These are phyloP conservation scores for Stagonosporopsis tanaceti DNA, from an alignment of 2,329 filamentous ascomycete species.

Conservation along the genomic window DNA sequence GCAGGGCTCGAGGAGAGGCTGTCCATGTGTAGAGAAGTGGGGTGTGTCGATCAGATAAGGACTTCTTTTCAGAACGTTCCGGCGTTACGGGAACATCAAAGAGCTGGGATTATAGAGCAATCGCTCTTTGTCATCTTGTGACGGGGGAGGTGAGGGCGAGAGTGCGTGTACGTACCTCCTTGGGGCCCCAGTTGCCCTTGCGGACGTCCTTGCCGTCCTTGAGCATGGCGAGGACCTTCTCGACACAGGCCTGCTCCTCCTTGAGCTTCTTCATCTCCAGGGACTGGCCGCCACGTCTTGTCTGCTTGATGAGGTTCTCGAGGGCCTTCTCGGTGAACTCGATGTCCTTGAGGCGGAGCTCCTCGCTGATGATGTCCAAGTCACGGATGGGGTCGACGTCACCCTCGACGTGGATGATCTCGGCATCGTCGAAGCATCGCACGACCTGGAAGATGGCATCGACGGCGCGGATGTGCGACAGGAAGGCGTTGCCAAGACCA, in stretches of 20 bases:
- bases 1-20: constrained; percentile 23
- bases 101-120: constrained; percentile 99
- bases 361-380: constrained; percentile 95
- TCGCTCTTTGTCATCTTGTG: constrained; percentile 98
- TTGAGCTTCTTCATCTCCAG: constrained; percentile 98
- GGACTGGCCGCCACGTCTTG: constrained; percentile 89
- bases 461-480: constrained; percentile 97
- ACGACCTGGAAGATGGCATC: constrained; percentile 98
- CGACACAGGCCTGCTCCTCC: constrained; percentile 91
- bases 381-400: constrained; percentile 96
- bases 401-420: constrained; percentile 99
- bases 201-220: constrained; percentile 92
- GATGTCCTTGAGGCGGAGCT: constrained; percentile 96
- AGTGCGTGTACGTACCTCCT: constrained; percentile 77
- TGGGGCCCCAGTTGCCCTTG: constrained; percentile 86
- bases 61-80: constrained; percentile 89
- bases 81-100: constrained; percentile 86
- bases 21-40: constrained; percentile 11
- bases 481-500: constrained; percentile 95
- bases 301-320: constrained; percentile 93
- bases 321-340: constrained; percentile 97
- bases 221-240: constrained; percentile 84
- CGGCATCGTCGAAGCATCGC: constrained; percentile 96
- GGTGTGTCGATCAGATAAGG: constrained; percentile 68
- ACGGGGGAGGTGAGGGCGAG: constrained; percentile 38